Evolutionary conservation across 371 early-diverging fungal genomes (phyloP), one percentile per base, ranked within the genome.

Genomic region (Paramicrosporidium saccamoebae): DNA sequence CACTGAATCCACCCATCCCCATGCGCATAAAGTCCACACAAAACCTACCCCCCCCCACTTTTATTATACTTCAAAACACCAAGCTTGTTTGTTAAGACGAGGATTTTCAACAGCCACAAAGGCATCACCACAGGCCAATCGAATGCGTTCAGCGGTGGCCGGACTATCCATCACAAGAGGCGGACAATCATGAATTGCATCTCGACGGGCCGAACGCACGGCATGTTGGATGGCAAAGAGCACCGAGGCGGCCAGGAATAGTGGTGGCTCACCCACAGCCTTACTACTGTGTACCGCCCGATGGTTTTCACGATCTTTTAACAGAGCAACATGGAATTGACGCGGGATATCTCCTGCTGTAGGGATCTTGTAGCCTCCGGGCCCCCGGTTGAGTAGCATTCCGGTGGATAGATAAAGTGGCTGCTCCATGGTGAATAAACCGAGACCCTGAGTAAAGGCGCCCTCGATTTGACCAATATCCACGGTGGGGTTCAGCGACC

Each of bases 391-490:
- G 24, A 65, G 41, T 13, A 59, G 25, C 6, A 44, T 42, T 8
- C 73, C 73, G 18, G 41, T 48, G 7, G 10, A 7, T 27, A 39
- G 52, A 31, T 48, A 46, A 14, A 68, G 38, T 10, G 57, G 48
- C 37, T 72, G 66, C 31, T 72, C 73, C 7, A 59, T 44, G 3
- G 73, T 68, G 4, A 46, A 41, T 62, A 55, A 64, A 1, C 72
- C 67, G 37, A 52, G 42, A 10, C 73, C 72, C 33, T 68, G 69
- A 1, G 55, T 38, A 37, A 65, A 68, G 4, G 66, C 73, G 9
- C 73, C 73, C 37, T 72, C 73, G 30, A 72, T 68, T 36, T 69
- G 67, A 3, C 72, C 72, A 19, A 67, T 41, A 32, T 71, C 72
- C 20, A 67, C 52, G 12, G 64, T 58, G 15, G 62, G 62, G 38